A percentile compares a stretch with the other conserved stretches of the same genome.
These are phyloP conservation scores for Dalbergia cochinchinensis DNA, from an alignment of 306 rosid species.

Conservation along the genomic window DNA sequence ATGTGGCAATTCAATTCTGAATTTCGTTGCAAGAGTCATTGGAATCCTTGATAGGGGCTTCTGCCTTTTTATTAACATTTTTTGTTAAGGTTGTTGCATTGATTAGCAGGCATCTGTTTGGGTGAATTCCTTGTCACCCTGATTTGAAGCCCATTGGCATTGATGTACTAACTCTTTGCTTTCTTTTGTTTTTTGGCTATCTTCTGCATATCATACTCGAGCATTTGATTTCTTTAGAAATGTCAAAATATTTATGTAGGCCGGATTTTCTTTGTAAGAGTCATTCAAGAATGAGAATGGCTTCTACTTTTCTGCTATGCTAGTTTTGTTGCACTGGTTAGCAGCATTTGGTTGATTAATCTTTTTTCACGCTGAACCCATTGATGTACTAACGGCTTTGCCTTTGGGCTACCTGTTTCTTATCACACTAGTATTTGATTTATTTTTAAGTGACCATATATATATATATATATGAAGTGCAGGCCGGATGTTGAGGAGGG, in stretches of 20 bases:
- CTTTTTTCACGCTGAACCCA: conserved; percentile 31
- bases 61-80: too few species aligned
- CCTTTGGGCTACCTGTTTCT: not conserved
- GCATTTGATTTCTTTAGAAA: conserved; percentile 21
- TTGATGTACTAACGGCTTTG: conserved; percentile 9
- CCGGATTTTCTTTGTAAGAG: conserved; percentile 56
- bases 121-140: too few species aligned
- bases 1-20: too few species aligned
- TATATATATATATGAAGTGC: conserved; percentile 44
- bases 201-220: conserved; percentile 16
- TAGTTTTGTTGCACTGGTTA: conserved; percentile 12
- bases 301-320: conserved; percentile 1
- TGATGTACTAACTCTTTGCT: not conserved
- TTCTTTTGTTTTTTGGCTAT: not conserved
- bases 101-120: too few species aligned
- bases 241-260: conserved; percentile 56
- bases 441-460: conserved; percentile 26
- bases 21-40: too few species aligned
- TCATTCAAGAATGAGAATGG: conserved; percentile 16
- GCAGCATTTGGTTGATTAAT: conserved; percentile 32
- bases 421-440: conserved; percentile 14
- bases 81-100: too few species aligned
- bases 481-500: conserved; percentile 97
- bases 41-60: too few species aligned
- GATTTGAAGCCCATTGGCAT: not conserved